Conservation (phyloP, 139 green algal genomes). For the Diplosphaera chodatii region DNA sequence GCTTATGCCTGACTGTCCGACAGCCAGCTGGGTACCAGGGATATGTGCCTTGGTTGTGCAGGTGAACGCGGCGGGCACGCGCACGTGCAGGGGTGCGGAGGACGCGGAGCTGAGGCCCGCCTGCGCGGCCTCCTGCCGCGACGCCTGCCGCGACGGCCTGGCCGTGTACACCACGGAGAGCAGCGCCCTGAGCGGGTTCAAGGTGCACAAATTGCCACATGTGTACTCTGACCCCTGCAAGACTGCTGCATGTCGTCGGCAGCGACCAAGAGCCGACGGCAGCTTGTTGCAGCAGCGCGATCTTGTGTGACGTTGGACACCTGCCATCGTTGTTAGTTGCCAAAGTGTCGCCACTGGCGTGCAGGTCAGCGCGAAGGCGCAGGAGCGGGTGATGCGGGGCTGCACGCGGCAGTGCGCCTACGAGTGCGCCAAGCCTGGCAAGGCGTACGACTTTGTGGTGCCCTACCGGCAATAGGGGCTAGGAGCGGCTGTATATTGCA, state of each 20-base stretch:
- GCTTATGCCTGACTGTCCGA: no score
- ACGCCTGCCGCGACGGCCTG: constrained; percentile 16
- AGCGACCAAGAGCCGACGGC: no score
- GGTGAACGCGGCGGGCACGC: background rate
- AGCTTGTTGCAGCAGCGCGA: no score
- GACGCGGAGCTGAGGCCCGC: constrained; percentile 28
- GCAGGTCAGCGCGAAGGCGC: constrained; percentile 7
- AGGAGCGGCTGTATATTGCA: no score
- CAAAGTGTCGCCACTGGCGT: no score
- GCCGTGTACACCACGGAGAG: constrained; percentile 5
- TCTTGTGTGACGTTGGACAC: no score
- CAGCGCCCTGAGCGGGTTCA: background rate
- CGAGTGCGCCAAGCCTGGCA: constrained; percentile 42
- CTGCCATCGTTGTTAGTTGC: no score
- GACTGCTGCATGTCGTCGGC: no score
- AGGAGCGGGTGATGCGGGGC: constrained; percentile 19
- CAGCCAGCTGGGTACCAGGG: no score
- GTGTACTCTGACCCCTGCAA: no score
- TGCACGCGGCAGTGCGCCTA: constrained; percentile 39
- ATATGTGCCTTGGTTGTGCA: background rate
- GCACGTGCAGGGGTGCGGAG: constrained; percentile 17
- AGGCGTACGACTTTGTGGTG: constrained; percentile 33
- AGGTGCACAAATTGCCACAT: background rate
- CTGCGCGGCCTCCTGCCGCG: constrained; percentile 22
- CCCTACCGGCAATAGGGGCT: constrained; percentile 14